These are phyloP conservation scores for Nitzschia putrida DNA, from an alignment of 108 stramenopile species.

Conservation along the genomic window DNA sequence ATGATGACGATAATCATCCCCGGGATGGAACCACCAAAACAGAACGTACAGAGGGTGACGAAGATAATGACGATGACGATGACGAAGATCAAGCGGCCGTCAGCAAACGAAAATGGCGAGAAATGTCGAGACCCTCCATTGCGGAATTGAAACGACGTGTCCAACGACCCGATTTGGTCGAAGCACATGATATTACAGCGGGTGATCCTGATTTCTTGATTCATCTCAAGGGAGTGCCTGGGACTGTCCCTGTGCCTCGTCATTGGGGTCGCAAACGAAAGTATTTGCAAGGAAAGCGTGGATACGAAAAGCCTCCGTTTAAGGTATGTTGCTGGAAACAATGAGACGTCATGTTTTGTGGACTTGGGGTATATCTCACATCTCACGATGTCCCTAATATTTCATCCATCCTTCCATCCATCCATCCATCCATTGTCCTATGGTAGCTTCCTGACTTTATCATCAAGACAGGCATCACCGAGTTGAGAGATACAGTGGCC, in stretches of 20 bases:
- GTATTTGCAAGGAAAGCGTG: slow-evolving; percentile 96
- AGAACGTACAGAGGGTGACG: background rate
- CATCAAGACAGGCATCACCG: slow-evolving; percentile 94
- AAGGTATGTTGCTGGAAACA: no score
- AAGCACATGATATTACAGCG: slow-evolving; percentile 97
- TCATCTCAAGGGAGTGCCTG: slow-evolving; percentile 81
- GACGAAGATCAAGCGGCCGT: slow-evolving; percentile 44
- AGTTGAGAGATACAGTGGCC: slow-evolving; percentile 82
- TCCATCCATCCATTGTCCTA: no score
- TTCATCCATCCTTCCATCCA: no score
- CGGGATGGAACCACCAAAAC: background rate
- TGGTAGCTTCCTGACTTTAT: slow-evolving; percentile 95
- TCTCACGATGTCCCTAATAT: no score
- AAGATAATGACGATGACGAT: slow-evolving; percentile 30
- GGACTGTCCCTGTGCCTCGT: slow-evolving; percentile 93
- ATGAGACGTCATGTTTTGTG: no score
- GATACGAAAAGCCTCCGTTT: slow-evolving; percentile 93
- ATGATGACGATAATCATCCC: slow-evolving; percentile 31
- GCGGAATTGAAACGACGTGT: slow-evolving; percentile 95
- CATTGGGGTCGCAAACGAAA: slow-evolving; percentile 99
- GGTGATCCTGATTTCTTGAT: slow-evolving; percentile 93
- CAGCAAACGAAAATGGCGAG: slow-evolving; percentile 87
- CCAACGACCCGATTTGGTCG: slow-evolving; percentile 87
- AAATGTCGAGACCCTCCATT: slow-evolving; percentile 86
- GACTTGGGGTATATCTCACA: no score